These are phyloP conservation scores for Cyberlindnera veronae DNA, from an alignment of 805 yeast species.

Conservation along the genomic window DNA sequence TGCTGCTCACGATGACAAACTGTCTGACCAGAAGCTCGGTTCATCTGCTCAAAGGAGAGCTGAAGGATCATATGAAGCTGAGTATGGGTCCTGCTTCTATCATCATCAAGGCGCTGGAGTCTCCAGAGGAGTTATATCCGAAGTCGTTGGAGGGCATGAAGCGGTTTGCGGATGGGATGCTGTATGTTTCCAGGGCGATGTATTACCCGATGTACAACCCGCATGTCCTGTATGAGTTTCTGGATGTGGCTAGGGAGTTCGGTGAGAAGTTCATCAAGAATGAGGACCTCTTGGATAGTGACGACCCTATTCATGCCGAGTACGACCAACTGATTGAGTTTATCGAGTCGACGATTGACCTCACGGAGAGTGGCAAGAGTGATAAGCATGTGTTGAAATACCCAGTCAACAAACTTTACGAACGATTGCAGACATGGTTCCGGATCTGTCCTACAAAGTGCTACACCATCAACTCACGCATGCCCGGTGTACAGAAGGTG, in stretches of 20 bases:
- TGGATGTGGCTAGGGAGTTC: slow-evolving; percentile 16
- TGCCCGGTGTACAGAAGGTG: slow-evolving; percentile 14
- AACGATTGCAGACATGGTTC: slow-evolving; percentile 16
- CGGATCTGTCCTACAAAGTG: slow-evolving; percentile 17
- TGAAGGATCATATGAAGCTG: slow-evolving; percentile 17
- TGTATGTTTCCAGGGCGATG: slow-evolving; percentile 16
- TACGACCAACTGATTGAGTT: slow-evolving; percentile 9
- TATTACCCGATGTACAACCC: slow-evolving; percentile 23
- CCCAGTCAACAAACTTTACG: slow-evolving; percentile 19
- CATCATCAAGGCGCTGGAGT: slow-evolving; percentile 14
- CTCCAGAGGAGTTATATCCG: slow-evolving; percentile 15
- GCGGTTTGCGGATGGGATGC: slow-evolving; percentile 18
- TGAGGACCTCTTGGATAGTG: slow-evolving; percentile 6
- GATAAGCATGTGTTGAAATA: slow-evolving; percentile 15
- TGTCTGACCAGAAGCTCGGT: slow-evolving; percentile 13
- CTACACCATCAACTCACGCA: slow-evolving; percentile 12
- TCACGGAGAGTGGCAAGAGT: slow-evolving; percentile 10
- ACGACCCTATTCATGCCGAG: slow-evolving; percentile 5
- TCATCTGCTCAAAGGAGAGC: slow-evolving; percentile 3
- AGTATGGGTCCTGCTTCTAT: slow-evolving; percentile 22
- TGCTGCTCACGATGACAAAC: slow-evolving; percentile 8
- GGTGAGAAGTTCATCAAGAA: slow-evolving; percentile 13
- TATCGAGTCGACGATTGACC: slow-evolving; percentile 5
- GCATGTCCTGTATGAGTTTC: slow-evolving; percentile 17
- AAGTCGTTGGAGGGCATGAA: slow-evolving; percentile 9